Conservation (phyloP, 352 stramenopile genomes). For the Phytophthora tentaculata region DNA sequence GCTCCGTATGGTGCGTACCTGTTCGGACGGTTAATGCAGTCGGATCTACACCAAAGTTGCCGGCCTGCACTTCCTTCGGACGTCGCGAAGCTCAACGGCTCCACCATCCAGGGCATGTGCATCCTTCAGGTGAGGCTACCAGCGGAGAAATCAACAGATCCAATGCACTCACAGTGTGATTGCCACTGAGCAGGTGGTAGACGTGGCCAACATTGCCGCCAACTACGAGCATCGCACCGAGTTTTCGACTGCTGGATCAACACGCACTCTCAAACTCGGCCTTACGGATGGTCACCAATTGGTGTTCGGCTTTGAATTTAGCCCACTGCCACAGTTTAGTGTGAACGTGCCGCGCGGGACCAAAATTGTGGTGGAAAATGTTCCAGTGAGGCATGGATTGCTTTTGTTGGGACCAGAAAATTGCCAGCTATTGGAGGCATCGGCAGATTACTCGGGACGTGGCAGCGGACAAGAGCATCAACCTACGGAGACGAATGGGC, state of each 20-base stretch:
- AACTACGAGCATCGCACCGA: conserved; percentile 77
- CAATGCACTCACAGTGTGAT: background rate
- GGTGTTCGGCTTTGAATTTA: conserved; percentile 79
- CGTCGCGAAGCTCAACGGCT: conserved; percentile 53
- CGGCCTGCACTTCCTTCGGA: conserved; percentile 57
- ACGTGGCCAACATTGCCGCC: conserved; percentile 82
- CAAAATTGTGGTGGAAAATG: conserved; percentile 76
- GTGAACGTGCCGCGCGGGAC: conserved; percentile 60
- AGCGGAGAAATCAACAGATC: background rate
- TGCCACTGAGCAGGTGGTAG: conserved; percentile 57
- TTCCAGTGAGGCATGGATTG: conserved; percentile 72
- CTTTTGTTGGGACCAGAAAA: conserved; percentile 72
- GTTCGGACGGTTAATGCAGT: conserved; percentile 63
- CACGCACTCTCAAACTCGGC: conserved; percentile 83
- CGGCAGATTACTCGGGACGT: conserved; percentile 33
- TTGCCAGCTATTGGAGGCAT: conserved; percentile 63
- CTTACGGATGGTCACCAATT: conserved; percentile 83
- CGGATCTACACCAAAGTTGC: conserved; percentile 76
- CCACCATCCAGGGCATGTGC: conserved; percentile 69
- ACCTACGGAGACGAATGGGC: conserved; percentile 14
- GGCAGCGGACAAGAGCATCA: conserved; percentile 18
- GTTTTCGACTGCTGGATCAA: conserved; percentile 53
- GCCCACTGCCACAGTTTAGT: conserved; percentile 57
- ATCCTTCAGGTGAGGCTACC: conserved; percentile 62
- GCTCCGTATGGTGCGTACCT: conserved; percentile 54